phyloP scores from a whole-genome alignment of 2,329 filamentous ascomycete species.

The Penicillium sp. region DNA sequence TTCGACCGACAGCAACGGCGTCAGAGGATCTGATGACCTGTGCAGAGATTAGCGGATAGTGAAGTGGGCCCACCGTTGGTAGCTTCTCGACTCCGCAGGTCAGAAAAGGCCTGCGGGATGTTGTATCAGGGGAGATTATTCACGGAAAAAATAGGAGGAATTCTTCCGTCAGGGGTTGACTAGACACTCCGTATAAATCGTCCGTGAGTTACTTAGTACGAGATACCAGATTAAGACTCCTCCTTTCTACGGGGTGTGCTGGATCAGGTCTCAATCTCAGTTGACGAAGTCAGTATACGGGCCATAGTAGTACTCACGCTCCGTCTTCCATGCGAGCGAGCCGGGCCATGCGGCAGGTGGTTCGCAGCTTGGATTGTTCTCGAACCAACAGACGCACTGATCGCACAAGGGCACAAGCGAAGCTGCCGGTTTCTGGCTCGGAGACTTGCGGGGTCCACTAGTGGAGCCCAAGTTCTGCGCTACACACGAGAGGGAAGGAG shows the following conservation, averaged over 20 bases:
- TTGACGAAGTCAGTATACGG: not conserved
- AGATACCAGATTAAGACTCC: too few species aligned
- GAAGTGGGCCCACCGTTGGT: slow-evolving; percentile 9
- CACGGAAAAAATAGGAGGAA: not conserved
- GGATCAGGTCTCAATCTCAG: not conserved
- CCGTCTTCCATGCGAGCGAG: not conserved
- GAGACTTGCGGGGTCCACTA: slow-evolving; percentile 20
- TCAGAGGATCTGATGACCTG: slow-evolving; percentile 5
- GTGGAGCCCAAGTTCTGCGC: slow-evolving; percentile 18
- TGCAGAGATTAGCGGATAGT: slow-evolving; percentile 7
- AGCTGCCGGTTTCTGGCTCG: slow-evolving; percentile 4
- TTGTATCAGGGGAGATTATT: not conserved
- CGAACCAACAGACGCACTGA: slow-evolving; percentile 22
- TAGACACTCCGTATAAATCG: not conserved
- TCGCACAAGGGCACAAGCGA: slow-evolving; percentile 11
- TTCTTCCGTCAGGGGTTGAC: not conserved
- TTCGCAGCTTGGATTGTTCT: slow-evolving; percentile 12
- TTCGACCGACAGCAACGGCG: slow-evolving; percentile 14
- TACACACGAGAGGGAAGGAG: slow-evolving; percentile 13
- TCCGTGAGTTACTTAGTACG: not conserved
- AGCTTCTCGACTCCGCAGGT: slow-evolving; percentile 5
- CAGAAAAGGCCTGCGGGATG: not conserved
- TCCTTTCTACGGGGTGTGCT: not conserved
- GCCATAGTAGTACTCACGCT: not conserved
- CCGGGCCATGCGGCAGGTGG: not conserved